Evolutionary conservation across 164 flowering plant species (phyloP), one percentile per base, ranked within the genome.

Genomic region (Vitis rotundifolia): DNA sequence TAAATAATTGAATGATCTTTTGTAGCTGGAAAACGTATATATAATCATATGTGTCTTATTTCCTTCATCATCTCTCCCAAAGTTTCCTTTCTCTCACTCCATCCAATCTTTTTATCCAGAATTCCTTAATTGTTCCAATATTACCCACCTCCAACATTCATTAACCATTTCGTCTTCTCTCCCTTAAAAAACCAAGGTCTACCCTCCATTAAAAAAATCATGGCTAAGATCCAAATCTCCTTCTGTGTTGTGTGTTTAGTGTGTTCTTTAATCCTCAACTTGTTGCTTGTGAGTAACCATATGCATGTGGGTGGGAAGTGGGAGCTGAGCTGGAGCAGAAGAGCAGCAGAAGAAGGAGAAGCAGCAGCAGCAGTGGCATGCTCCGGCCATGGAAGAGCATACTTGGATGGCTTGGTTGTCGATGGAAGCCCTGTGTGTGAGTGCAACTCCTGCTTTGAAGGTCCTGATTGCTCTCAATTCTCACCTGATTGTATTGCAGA

Each of bases 331-430:
- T 66, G 69, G 69, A 66, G 69, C 69, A 58, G 26, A 59, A 63
- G 22, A 5, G 71, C 82, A 1, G 82, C 82, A 9, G 73, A 2
- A 49, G 79, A 78, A 49, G 84, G 80, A 9, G 86, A 78, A 58
- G 68, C 62, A 10, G 80, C 76, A 19, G 86, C 86, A 11, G 10
- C 75, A 2, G 9, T 73, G 3, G 18, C 71, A 0, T 80, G 86
- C 44, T 83, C 86, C 0, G 84, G 80, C 13, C 80, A 83, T 72
- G 84, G 86, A 16, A 57, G 67, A 22, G 86, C 86, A 14, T 83
- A 18, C 62, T 49, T 82, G 47, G 85, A 82, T 53, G 83, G 85
- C 1, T 12, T 54, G 29, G 18, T 55, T 8, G 44, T 3, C 2
- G 68, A 63, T 10, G 75, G 76, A 12, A 60, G 51, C 19, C 79